Base-by-base conservation (phyloP, 2,329 filamentous ascomycete genomes). In the Amesomyces nigricolor region DNA sequence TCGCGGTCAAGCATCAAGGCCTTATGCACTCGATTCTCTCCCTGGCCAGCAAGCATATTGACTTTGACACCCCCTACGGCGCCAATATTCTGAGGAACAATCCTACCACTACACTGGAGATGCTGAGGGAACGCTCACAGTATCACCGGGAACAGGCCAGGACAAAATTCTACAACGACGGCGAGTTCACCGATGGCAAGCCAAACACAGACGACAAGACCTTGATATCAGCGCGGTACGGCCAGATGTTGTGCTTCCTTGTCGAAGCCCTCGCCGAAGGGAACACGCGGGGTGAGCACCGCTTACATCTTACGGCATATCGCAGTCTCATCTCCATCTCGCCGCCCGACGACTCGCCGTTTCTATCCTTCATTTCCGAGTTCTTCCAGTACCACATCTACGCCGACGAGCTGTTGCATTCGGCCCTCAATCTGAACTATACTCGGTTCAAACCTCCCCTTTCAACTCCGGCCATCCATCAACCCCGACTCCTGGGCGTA, bases 11-110 rank as follows among this genome's bases (percentile, higher is more conserved):
- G 58, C 86, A 95, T 67, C 79, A 84, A 59, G 89, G 89, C 11
- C 75, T 96, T 51, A 95, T 96, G 90, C 91, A 96, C 68, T 94
- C 90, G 10, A 83, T 96, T 48, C 78, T 96, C 51, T 90, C 88
- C 44, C 77, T 96, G 8, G 88, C 90, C 38, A 88, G 88, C 63
- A 90, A 85, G 58, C 90, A 95, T 64, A 79, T 86, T 53, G 80
- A 86, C 67, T 78, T 78, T 58, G 75, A 78, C 4, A 79, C 80
- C 0, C 76, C 80, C 0, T 82, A 83, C 52, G 81, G 80, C 10
- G 62, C 68, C 54, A 80, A 79, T 46, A 65, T 84, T 4, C 69
- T 85, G 5, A 70, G 70, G 35, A 74, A 78, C 19, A 75, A 78
- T 59, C 73, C 77, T 2, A 71, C 72, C 37, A 75, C 80, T 9